Percentiles rank a stretch among this genome's conserved stretches.
Conservation (phyloP, 495 filamentous ascomycete genomes). For the Clavariopsis aquatica region DNA sequence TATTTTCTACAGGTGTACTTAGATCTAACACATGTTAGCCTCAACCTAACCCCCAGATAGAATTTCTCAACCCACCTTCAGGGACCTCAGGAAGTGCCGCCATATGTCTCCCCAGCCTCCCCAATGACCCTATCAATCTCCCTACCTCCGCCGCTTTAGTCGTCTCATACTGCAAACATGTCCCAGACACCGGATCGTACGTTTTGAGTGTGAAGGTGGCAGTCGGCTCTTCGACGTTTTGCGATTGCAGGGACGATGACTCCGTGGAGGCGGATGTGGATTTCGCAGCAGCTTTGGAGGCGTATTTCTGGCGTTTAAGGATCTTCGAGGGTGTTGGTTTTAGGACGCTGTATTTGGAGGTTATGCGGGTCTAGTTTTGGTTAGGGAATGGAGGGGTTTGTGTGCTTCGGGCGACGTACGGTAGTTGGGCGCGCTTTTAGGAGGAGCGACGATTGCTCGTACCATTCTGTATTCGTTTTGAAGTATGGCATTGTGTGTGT, state of each 20-base stretch:
- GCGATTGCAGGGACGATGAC: constrained; percentile 42
- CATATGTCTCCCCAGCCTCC: constrained; percentile 66
- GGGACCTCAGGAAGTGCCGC: constrained; percentile 54
- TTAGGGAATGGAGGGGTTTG: constrained; percentile 8
- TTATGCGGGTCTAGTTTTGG: constrained; percentile 68
- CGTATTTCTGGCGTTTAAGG: constrained; percentile 39
- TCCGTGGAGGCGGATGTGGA: constrained; percentile 37
- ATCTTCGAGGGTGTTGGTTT: constrained; percentile 46
- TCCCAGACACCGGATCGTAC: constrained; percentile 79
- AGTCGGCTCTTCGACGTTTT: constrained; percentile 44
- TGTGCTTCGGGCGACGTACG: constrained; percentile 49
- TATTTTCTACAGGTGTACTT: constrained; percentile 4
- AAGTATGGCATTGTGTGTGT: constrained; percentile 59
- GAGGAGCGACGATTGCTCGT: constrained; percentile 63
- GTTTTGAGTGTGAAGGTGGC: constrained; percentile 83
- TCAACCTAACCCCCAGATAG: background rate
- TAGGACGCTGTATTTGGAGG: constrained; percentile 78
- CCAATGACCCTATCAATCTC: constrained; percentile 72
- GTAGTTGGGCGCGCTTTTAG: constrained; percentile 65
- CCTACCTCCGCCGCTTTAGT: constrained; percentile 74
- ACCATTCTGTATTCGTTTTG: constrained; percentile 60
- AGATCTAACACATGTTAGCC: constrained; percentile 13
- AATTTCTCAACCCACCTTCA: background rate
- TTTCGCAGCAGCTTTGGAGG: constrained; percentile 30
- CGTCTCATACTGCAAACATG: constrained; percentile 51